Conservation (phyloP, 2,329 filamentous ascomycete genomes). For the Aspergillus sp. region DNA sequence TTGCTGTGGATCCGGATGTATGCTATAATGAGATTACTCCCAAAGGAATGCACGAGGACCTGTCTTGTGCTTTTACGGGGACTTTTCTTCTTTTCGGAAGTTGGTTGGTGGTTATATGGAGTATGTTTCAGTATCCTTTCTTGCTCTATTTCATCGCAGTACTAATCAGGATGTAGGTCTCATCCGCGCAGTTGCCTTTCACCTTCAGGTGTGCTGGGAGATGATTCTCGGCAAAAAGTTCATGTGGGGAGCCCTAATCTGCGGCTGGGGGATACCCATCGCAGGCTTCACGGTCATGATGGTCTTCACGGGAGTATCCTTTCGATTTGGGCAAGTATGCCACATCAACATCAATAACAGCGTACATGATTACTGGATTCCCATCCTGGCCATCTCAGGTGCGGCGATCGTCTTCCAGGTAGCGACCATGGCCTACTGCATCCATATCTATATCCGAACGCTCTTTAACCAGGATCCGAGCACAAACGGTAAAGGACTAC, state of each 20-base stretch:
- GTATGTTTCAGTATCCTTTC: constrained; percentile 29
- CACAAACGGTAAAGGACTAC: constrained; percentile 60
- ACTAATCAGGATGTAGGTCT: constrained; percentile 48
- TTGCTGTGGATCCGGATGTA: constrained; percentile 67
- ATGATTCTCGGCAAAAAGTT: constrained; percentile 78
- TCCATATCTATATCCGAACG: constrained; percentile 86
- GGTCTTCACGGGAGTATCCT: constrained; percentile 82
- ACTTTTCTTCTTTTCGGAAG: constrained; percentile 79
- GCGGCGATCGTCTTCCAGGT: constrained; percentile 73
- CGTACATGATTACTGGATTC: constrained; percentile 81
- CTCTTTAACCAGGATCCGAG: constrained; percentile 63
- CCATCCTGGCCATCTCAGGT: constrained; percentile 68
- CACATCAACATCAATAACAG: constrained; percentile 89
- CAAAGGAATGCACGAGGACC: constrained; percentile 75
- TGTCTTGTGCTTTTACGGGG: constrained; percentile 80
- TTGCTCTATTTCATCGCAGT: background rate
- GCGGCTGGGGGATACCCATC: constrained; percentile 77
- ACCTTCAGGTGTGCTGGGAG: constrained; percentile 98
- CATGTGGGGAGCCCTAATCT: constrained; percentile 72
- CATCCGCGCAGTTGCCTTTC: constrained; percentile 78
- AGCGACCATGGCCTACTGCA: constrained; percentile 79
- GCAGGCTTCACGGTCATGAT: constrained; percentile 68
- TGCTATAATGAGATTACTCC: constrained; percentile 89
- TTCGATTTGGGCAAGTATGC: constrained; percentile 83
- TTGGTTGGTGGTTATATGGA: constrained; percentile 77